Evolutionary conservation across 2,329 filamentous ascomycete genomes (phyloP).

Genomic region (Aspergillus fumigatiaffinis): DNA sequence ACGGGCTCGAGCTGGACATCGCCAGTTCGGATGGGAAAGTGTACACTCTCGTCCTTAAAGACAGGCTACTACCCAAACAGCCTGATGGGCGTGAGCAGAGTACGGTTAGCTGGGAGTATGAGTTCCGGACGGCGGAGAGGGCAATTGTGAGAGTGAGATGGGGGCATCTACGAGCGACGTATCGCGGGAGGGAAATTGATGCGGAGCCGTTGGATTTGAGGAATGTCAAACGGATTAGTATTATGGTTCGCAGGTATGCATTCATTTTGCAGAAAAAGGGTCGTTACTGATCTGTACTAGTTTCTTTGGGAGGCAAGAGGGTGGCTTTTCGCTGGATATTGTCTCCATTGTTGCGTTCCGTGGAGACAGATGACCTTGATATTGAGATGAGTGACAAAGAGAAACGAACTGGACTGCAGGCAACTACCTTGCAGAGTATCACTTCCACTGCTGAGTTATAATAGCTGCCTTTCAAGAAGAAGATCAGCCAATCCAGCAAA

Average conservation of each 20-base stretch:
- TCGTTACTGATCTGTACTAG: slow-evolving; percentile 38
- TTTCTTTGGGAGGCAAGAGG: slow-evolving; percentile 72
- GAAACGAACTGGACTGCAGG: too few relatives aligned
- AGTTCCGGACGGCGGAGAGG: slow-evolving; percentile 48
- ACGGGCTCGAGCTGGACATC: slow-evolving; percentile 58
- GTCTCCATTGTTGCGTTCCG: slow-evolving; percentile 50
- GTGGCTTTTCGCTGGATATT: slow-evolving; percentile 59
- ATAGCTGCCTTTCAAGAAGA: too few relatives aligned
- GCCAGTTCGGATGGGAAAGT: slow-evolving; percentile 55
- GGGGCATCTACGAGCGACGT: slow-evolving; percentile 65
- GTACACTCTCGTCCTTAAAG: slow-evolving; percentile 74
- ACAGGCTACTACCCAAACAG: slow-evolving; percentile 55
- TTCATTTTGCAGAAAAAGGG: too few relatives aligned
- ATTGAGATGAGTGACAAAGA: too few relatives aligned
- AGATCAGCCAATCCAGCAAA: too few relatives aligned
- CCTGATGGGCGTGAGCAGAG: slow-evolving; percentile 66
- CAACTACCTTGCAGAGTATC: too few relatives aligned
- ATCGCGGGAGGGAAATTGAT: slow-evolving; percentile 65
- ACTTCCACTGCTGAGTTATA: too few relatives aligned
- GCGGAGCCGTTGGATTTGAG: slow-evolving; percentile 56
- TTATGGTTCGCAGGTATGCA: slow-evolving; percentile 75
- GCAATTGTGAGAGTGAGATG: slow-evolving; percentile 57
- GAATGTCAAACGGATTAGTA: slow-evolving; percentile 62
- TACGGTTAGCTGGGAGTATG: slow-evolving; percentile 69
- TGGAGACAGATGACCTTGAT: background rate